These are phyloP conservation scores for Phytopythium kandeliae DNA, from an alignment of 352 stramenopile species.

Conservation along the genomic window DNA sequence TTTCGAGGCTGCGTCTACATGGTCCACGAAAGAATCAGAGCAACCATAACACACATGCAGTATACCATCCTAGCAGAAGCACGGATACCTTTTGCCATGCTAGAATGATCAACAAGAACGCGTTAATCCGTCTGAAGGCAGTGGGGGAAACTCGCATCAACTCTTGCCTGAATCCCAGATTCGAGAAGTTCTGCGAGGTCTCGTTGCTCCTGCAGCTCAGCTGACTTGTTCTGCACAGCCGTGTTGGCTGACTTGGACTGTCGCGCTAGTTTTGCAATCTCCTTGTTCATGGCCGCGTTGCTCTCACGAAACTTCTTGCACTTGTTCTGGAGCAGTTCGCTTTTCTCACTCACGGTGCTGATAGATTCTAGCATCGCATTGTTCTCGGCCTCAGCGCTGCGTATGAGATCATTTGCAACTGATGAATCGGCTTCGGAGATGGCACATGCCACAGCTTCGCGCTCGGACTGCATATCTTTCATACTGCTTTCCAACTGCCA, in stretches of 20 bases:
- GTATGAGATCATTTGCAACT: background rate
- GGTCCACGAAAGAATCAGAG: background rate
- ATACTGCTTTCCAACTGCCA: background rate
- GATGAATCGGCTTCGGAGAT: background rate
- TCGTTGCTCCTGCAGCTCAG: background rate
- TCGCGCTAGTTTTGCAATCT: background rate
- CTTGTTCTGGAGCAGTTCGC: background rate
- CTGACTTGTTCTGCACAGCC: background rate
- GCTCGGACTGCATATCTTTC: background rate
- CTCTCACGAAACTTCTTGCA: constrained; percentile 1
- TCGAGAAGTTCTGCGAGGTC: background rate
- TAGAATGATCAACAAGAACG: background rate
- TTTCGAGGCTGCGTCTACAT: background rate
- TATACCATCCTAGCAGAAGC: no score
- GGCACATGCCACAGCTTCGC: background rate
- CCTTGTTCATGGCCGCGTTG: background rate
- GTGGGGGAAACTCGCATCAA: background rate
- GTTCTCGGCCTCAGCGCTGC: constrained; percentile 1
- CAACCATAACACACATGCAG: no score
- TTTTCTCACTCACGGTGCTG: constrained; percentile 4
- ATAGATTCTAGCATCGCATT: constrained; percentile 2
- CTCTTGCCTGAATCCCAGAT: background rate
- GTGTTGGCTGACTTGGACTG: background rate
- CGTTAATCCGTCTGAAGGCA: no score
- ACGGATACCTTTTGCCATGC: constrained; percentile 2